Evolutionary conservation across 1,139 yeast genomes (phyloP).

Genomic region (Suhomyces bolitotheri): DNA sequence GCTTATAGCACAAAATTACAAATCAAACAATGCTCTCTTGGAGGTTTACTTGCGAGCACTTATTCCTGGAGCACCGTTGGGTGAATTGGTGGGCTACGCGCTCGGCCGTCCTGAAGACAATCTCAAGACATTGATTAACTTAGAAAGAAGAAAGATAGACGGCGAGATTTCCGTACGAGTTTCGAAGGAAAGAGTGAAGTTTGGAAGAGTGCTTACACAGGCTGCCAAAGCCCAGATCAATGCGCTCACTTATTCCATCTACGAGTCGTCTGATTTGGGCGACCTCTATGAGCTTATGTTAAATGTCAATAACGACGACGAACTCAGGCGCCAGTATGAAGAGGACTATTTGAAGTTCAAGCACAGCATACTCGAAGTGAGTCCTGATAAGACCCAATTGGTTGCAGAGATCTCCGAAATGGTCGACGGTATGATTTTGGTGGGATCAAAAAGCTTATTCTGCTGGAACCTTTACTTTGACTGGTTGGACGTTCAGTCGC

Average conservation of each 20-base stretch:
- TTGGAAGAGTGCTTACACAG: slow-evolving; percentile 34
- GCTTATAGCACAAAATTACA: slow-evolving; percentile 36
- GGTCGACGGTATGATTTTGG: slow-evolving; percentile 72
- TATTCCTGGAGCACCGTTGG: slow-evolving; percentile 65
- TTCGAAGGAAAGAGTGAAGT: slow-evolving; percentile 41
- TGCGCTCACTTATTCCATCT: slow-evolving; percentile 50
- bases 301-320: slow-evolving; percentile 64
- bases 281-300: slow-evolving; percentile 56
- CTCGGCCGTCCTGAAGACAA: slow-evolving; percentile 55
- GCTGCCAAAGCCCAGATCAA: slow-evolving; percentile 38
- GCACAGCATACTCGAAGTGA: slow-evolving; percentile 50
- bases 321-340: slow-evolving; percentile 57
- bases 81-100: slow-evolving; percentile 51
- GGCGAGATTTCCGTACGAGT: slow-evolving; percentile 29
- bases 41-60: slow-evolving; percentile 53
- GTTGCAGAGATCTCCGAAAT: slow-evolving; percentile 51
- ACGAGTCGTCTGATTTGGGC: slow-evolving; percentile 52
- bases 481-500: slow-evolving; percentile 60
- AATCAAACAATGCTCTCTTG: slow-evolving; percentile 31
- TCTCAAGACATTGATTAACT: slow-evolving; percentile 49
- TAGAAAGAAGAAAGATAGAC: slow-evolving; percentile 44
- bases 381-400: slow-evolving; percentile 39
- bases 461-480: slow-evolving; percentile 82
- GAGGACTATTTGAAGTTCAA: slow-evolving; percentile 58
- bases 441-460: slow-evolving; percentile 56